Evolutionary conservation across 2,329 filamentous ascomycete genomes (phyloP).

Genomic region (Colletotrichum zoysiae): DNA sequence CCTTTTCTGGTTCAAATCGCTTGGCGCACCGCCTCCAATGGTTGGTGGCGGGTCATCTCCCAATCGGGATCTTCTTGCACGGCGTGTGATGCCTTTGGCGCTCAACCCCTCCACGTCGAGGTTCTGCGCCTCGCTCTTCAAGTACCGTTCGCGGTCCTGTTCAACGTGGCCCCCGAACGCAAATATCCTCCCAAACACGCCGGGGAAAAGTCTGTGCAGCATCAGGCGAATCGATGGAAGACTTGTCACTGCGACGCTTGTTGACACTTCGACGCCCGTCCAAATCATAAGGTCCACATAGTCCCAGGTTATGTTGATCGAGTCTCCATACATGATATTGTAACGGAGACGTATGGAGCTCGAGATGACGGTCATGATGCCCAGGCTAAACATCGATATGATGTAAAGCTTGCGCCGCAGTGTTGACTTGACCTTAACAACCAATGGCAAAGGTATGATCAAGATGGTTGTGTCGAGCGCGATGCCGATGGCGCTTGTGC

Average conservation of each 20-base stretch:
- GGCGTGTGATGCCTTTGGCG: background rate
- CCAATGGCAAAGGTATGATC: conserved; percentile 56
- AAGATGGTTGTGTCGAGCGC: conserved; percentile 59
- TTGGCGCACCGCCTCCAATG: conserved; percentile 18
- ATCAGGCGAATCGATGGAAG: conserved; percentile 55
- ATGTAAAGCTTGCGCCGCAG: conserved; percentile 59
- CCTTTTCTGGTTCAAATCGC: background rate
- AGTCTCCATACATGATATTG: conserved; percentile 49
- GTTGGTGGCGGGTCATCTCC: background rate
- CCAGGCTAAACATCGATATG: conserved; percentile 58
- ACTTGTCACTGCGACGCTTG: conserved; percentile 55
- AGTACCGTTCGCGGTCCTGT: conserved; percentile 16
- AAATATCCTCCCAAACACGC: conserved; percentile 18
- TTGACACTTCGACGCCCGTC: conserved; percentile 57
- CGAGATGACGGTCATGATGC: conserved; percentile 54
- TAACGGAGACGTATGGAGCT: conserved; percentile 52
- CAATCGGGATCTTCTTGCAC: background rate
- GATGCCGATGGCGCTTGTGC: conserved; percentile 54
- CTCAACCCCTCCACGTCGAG: conserved; percentile 3
- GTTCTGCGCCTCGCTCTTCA: background rate
- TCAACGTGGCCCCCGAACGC: conserved; percentile 35
- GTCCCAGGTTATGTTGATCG: conserved; percentile 55
- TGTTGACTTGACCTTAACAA: conserved; percentile 54
- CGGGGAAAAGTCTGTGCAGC: conserved; percentile 34
- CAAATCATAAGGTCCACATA: conserved; percentile 56